Evolutionary conservation across 495 filamentous ascomycete species (phyloP), one percentile per base, ranked within the genome.

Genomic region (Aspergillus coremiiformis): DNA sequence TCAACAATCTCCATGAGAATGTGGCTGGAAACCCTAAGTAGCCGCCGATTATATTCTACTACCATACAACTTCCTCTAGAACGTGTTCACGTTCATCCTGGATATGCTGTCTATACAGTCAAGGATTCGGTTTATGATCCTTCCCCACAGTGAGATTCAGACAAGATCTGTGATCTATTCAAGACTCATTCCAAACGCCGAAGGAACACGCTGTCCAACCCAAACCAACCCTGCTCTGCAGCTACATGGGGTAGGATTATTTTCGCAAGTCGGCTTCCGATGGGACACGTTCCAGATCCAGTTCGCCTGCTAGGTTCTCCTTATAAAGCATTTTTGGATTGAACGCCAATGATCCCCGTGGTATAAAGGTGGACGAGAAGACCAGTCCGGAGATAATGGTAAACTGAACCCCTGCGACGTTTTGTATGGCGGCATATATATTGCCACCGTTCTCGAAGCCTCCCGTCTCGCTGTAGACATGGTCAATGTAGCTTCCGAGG

Each of bases 401-500:
- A 49, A 73, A 73, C 55, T 74, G 71, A 17, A 75, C 61, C 15
- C 71, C 68, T 6, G 53, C 67, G 11, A 72, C 65, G 35, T 64
- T 66, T 6, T 61, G 51, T 30, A 67, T 51, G 0, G 58, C 65
- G 2, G 35, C 27, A 24, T 57, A 50, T 10, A 70, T 58, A 21
- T 58, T 54, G 10, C 56, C 56, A 7, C 50, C 63, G 23, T 35
- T 41, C 10, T 32, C 57, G 54, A 39, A 47, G 0, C 60, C 63
- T 4, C 67, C 66, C 0, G 59, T 59, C 26, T 52, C 14, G 19
- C 55, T 62, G 47, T 63, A 72, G 5, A 69, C 53, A 29, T 42
- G 51, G n/a, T 74, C 71, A 37, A 74, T 62, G 46, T 73, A 76
- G 14, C 61, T 47, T 10, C 72, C 72, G 9, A 75, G 62, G 8